Base-by-base conservation (phyloP, 352 stramenopile species). In the Phytophthora pinifolia region DNA sequence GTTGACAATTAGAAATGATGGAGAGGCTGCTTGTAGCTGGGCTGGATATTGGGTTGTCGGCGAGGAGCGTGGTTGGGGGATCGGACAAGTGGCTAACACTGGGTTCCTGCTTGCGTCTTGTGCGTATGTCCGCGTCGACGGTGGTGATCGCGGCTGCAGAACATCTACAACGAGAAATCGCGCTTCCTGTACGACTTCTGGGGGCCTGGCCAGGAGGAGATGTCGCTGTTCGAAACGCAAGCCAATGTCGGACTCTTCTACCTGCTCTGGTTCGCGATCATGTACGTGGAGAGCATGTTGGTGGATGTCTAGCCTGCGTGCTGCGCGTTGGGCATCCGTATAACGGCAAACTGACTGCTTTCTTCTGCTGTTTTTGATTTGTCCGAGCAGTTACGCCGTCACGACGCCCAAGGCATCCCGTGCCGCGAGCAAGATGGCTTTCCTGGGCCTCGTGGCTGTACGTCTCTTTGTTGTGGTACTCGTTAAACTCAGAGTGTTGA, bases 191-290 rank as follows among this genome's bases (percentile, higher is more conserved):
- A 86, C 59, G 79, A 90, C 50, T 78, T 82, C 43, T 90, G 79
- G 79, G 79, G 79, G 1, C 73, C 77, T 7, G 66, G 53, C 10
- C 62, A 72, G 9, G 54, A 72, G 30, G 58, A 72, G 2, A 75
- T 86, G 65, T 65, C 68, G 45, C 27, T 78, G 27, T 43, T 50
- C 6, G 76, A 88, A 62, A 84, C 75, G 53, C 62, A 72, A 36
- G 63, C 72, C 46, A 86, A 88, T 54, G 65, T 86, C 46, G 73
- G 56, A 30, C 66, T 90, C 41, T 90, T 87, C 46, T 90, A 88
- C 56, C 22, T 86, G 12, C 60, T 88, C 9, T 90, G 79, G 79
- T 49, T 64, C 5, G 58, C 36, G 35, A 86, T 87, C 44, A 76
- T 90, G 76, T 90, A 72, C 53, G 73, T 68, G 13, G 6, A 59